A percentile compares a stretch with the other conserved stretches of the same genome.
Evolutionary conservation across 306 rosid genomes (phyloP).

Genomic region (Hippophae rhamnoides): DNA sequence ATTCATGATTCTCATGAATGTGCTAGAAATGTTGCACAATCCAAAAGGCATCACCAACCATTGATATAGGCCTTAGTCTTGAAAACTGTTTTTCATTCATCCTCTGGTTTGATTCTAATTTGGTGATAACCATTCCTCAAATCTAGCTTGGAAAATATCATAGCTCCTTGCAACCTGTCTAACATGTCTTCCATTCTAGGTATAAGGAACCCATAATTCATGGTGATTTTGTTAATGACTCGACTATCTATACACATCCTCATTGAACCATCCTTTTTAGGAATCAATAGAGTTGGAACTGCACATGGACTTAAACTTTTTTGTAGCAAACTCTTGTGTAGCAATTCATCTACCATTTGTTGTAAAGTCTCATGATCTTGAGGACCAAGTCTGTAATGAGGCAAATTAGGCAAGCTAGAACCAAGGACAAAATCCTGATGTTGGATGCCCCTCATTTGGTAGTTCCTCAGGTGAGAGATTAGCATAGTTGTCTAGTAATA

Average conservation of each 20-base stretch:
- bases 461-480: too few species aligned
- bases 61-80: neutral
- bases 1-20: neutral
- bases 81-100: neutral
- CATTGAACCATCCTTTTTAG: neutral
- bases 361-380: too few species aligned
- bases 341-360: too few species aligned
- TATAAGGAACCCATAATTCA: neutral
- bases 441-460: too few species aligned
- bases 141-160: neutral
- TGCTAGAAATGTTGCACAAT: neutral
- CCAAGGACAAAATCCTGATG: too few species aligned
- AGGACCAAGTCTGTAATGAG: too few species aligned
- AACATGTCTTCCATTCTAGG: neutral
- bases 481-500: too few species aligned
- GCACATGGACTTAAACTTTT: neutral
- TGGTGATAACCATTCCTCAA: neutral
- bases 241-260: neutral
- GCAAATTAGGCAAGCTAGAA: too few species aligned
- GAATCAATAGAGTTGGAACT: neutral
- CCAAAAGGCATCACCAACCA: neutral
- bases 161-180: neutral
- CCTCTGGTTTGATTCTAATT: neutral
- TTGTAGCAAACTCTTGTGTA: too few species aligned
- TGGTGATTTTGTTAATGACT: neutral